Percentiles rank a stretch among this genome's conserved stretches.
Conservation (phyloP, 495 filamentous ascomycete species). For the Penicillium canariense region DNA sequence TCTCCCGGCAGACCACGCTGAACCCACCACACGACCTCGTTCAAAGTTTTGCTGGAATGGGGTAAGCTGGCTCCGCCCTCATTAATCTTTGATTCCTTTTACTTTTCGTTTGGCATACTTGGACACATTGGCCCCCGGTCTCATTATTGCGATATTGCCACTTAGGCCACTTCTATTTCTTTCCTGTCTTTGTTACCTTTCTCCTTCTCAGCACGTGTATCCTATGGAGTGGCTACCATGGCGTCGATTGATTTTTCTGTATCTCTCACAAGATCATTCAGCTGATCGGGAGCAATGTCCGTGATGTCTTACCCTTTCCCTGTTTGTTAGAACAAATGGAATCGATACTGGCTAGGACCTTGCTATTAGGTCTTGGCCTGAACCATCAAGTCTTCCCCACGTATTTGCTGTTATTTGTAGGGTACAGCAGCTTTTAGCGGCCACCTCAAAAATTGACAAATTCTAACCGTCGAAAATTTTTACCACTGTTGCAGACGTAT, state of each 20-base stretch:
- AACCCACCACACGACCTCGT: background rate
- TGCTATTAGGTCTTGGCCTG: background rate
- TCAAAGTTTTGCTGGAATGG: background rate
- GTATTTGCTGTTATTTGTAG: background rate
- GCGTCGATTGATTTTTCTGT: constrained; percentile 25
- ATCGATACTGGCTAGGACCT: constrained; percentile 10
- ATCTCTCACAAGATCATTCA: constrained; percentile 17
- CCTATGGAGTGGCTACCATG: constrained; percentile 29
- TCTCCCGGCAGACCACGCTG: constrained; percentile 8
- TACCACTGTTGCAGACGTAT: no score
- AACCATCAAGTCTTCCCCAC: background rate
- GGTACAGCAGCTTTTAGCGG: background rate
- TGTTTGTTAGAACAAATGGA: constrained; percentile 19
- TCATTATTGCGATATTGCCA: background rate
- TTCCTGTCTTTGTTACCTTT: constrained; percentile 17
- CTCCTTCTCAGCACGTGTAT: constrained; percentile 24
- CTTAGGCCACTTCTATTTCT: constrained; percentile 10
- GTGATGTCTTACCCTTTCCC: constrained; percentile 5
- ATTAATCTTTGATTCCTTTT: constrained; percentile 9
- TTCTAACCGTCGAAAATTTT: no score
- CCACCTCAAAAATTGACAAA: background rate
- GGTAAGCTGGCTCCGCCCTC: constrained; percentile 11
- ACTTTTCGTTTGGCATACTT: constrained; percentile 9
- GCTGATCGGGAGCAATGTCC: constrained; percentile 15
- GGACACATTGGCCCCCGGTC: background rate